Evolutionary conservation across 1,284 basidiomycete genomes (phyloP).

Genomic region (Ustilago lituana): DNA sequence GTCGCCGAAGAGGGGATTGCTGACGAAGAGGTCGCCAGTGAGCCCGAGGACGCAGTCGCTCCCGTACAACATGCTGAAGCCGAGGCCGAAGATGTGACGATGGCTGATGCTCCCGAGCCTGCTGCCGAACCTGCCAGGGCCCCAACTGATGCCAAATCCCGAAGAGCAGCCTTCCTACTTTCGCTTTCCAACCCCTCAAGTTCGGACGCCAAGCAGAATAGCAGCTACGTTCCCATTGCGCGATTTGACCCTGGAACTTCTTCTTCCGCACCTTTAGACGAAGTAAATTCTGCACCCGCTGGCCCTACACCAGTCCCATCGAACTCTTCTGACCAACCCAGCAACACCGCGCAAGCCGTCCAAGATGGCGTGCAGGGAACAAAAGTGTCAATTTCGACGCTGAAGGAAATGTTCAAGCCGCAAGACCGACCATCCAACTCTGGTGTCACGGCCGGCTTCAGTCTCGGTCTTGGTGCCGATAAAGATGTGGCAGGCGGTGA

Average conservation of each 20-base stretch:
- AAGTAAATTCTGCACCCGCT: background rate
- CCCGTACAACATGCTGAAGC: background rate
- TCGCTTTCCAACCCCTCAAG: slow-evolving; percentile 9
- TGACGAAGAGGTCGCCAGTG: background rate
- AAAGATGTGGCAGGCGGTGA: slow-evolving; percentile 7
- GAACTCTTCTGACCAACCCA: background rate
- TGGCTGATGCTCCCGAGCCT: background rate
- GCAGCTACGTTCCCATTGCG: slow-evolving; percentile 30
- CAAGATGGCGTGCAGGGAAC: slow-evolving; percentile 3
- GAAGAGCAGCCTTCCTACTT: slow-evolving; percentile 22
- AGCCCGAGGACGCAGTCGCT: background rate
- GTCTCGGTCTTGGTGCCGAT: slow-evolving; percentile 13
- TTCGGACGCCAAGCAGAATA: background rate
- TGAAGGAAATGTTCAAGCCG: slow-evolving; percentile 64
- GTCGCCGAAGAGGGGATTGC: slow-evolving; percentile 2
- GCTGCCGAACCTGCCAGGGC: background rate
- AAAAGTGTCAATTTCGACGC: slow-evolving; percentile 40
- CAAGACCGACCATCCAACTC: slow-evolving; percentile 29
- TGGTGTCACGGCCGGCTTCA: slow-evolving; percentile 19
- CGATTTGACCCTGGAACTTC: slow-evolving; percentile 42
- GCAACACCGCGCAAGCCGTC: background rate
- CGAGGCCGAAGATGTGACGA: slow-evolving; percentile 8
- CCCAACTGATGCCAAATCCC: slow-evolving; percentile 21
- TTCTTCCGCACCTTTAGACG: background rate
- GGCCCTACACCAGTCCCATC: background rate